A percentile compares a stretch with the other conserved stretches of the same genome.
Evolutionary conservation across 805 yeast genomes (phyloP).

Genomic region (Hanseniaspora clermontiae): DNA sequence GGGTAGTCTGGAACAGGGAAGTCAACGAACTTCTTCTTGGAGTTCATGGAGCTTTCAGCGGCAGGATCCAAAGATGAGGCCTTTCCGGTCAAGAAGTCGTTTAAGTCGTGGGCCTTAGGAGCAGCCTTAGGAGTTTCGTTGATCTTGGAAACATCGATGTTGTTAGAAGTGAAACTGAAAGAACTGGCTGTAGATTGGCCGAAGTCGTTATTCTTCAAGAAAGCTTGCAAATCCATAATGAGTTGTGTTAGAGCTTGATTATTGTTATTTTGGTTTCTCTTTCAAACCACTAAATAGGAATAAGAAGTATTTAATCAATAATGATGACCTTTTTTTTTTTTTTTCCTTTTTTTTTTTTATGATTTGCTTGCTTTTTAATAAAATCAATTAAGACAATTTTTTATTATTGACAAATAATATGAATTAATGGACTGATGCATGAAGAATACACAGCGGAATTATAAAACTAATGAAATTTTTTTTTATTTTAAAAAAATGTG

Average conservation of each 20-base stretch:
- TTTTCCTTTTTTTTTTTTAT: too few species aligned
- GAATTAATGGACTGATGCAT: too few species aligned
- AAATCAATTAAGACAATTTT: too few species aligned
- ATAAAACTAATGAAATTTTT: too few species aligned
- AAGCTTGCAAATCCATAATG: constrained; percentile 78
- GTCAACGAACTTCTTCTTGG: constrained; percentile 41
- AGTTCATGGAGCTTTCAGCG: constrained; percentile 20
- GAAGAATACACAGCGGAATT: too few species aligned
- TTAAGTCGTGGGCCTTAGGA: constrained; percentile 18
- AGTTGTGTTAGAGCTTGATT: constrained; percentile 37
- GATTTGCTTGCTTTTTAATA: too few species aligned
- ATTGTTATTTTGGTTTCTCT: too few species aligned
- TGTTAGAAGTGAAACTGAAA: constrained; percentile 79
- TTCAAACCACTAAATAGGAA: too few species aligned
- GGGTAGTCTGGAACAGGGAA: constrained; percentile 82
- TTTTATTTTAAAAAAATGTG: too few species aligned
- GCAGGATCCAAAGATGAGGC: constrained; percentile 31
- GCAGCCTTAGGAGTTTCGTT: constrained; percentile 33
- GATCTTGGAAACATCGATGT: constrained; percentile 56
- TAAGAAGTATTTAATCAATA: too few species aligned
- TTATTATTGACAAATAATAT: too few species aligned
- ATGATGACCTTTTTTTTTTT: too few species aligned
- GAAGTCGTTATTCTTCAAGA: constrained; percentile 62
- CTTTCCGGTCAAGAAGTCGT: constrained; percentile 25
- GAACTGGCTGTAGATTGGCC: constrained; percentile 32